These are phyloP conservation scores for Mycena capillaripes DNA, from an alignment of 768 basidiomycete genomes.

Conservation along the genomic window DNA sequence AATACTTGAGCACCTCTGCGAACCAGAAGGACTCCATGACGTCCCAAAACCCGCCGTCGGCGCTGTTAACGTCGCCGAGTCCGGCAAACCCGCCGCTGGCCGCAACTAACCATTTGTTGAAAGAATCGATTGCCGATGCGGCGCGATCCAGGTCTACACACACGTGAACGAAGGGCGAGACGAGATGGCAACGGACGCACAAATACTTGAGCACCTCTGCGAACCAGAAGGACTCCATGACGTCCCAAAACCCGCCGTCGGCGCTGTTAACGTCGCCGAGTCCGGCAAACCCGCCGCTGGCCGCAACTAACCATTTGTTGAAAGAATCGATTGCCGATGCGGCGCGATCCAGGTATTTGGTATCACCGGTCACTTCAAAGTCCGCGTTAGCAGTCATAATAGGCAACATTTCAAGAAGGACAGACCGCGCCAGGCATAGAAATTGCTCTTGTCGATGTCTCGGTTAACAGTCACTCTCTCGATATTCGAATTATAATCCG, in stretches of 20 bases:
- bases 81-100: constrained; percentile 70
- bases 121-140: constrained; percentile 66
- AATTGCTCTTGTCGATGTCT: no score
- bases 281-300: constrained; percentile 69
- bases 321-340: constrained; percentile 70
- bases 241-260: constrained; percentile 62
- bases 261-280: constrained; percentile 70
- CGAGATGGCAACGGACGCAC: constrained; percentile 41
- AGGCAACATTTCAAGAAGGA: background rate
- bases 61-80: constrained; percentile 68
- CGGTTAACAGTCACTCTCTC: no score
- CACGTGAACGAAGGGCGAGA: no score
- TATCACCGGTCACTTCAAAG: constrained; percentile 73
- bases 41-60: constrained; percentile 60
- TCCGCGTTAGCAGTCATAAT: constrained; percentile 76
- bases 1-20: constrained; percentile 76
- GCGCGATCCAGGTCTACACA: constrained; percentile 73
- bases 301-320: constrained; percentile 62
- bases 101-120: constrained; percentile 66
- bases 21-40: constrained; percentile 78
- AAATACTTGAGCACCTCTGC: constrained; percentile 76
- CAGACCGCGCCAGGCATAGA: background rate
- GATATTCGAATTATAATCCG: constrained; percentile 68
- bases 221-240: constrained; percentile 76
- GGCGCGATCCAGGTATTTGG: constrained; percentile 77